phyloP scores from a whole-genome alignment of 2,329 filamentous ascomycete species.

The Exutisphaerella laricina region DNA sequence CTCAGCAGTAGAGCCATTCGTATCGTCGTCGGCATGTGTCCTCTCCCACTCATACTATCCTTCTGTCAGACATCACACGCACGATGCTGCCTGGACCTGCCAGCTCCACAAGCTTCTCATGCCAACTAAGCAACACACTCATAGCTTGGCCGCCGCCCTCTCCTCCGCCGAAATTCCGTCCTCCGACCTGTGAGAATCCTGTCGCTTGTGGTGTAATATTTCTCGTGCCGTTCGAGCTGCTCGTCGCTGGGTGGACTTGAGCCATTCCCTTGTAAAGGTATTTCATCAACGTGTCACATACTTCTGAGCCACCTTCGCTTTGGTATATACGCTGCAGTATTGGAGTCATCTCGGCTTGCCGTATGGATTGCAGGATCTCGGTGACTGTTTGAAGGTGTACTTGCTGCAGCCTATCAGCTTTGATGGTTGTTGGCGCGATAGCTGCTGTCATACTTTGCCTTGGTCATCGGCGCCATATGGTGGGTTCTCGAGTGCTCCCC shows the following conservation, averaged over 20 bases:
- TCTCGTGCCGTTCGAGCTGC: slow-evolving; percentile 20
- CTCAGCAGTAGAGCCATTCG: too few relatives aligned
- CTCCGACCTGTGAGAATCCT: slow-evolving; percentile 74
- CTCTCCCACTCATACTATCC: slow-evolving; percentile 79
- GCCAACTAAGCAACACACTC: slow-evolving; percentile 97
- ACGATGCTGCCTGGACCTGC: slow-evolving; percentile 84
- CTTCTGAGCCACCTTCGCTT: slow-evolving; percentile 73
- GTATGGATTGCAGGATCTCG: slow-evolving; percentile 93
- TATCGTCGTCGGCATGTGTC: too few relatives aligned
- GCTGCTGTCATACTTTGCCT: slow-evolving; percentile 44
- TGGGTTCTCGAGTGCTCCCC: slow-evolving; percentile 76
- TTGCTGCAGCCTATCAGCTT: too few relatives aligned
- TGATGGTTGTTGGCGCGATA: too few relatives aligned
- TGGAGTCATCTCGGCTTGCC: slow-evolving; percentile 90
- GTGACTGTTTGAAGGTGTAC: slow-evolving; percentile 80
- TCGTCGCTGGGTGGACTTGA: slow-evolving; percentile 31
- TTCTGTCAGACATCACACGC: slow-evolving; percentile 91
- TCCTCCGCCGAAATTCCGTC: slow-evolving; percentile 46
- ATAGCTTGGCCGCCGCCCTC: slow-evolving; percentile 71
- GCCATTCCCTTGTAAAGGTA: slow-evolving; percentile 94
- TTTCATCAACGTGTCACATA: slow-evolving; percentile 93
- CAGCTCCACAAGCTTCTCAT: slow-evolving; percentile 96
- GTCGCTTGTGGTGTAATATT: slow-evolving; percentile 68
- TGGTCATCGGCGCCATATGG: slow-evolving; percentile 59
- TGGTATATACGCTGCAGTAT: slow-evolving; percentile 76